A percentile compares a stretch with the other conserved stretches of the same genome.
phyloP scores from a whole-genome alignment of 768 basidiomycete species.

The Dentipellis fragilis region DNA sequence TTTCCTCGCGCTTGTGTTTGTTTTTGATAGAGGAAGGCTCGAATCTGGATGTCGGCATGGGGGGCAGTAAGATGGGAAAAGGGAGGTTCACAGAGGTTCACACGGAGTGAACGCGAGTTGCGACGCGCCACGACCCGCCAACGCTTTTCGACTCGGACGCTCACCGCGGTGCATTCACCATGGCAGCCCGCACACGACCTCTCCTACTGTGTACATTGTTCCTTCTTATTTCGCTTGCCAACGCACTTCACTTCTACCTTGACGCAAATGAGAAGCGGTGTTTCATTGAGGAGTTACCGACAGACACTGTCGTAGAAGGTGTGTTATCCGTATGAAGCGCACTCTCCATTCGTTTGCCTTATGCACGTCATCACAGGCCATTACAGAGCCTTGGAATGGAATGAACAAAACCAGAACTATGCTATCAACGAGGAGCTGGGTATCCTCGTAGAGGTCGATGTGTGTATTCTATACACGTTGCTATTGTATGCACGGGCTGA shows the following conservation, averaged over 20 bases:
- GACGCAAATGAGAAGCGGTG: conserved; percentile 90
- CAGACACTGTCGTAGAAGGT: conserved; percentile 95
- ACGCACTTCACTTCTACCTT: conserved; percentile 93
- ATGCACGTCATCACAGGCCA: conserved; percentile 48
- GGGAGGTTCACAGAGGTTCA: neutral
- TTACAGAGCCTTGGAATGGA: conserved; percentile 90
- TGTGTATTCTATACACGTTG: conserved; percentile 27
- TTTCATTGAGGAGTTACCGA: conserved; percentile 93
- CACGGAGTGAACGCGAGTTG: neutral
- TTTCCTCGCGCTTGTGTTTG: conserved; percentile 78
- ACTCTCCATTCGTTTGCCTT: neutral
- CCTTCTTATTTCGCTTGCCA: conserved; percentile 33
- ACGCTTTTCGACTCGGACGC: neutral
- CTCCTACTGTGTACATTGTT: conserved; percentile 29
- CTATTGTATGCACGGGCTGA: neutral
- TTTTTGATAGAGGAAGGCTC: conserved; percentile 71
- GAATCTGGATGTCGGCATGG: conserved; percentile 49
- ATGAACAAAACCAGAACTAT: conserved; percentile 61
- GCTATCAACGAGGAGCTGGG: conserved; percentile 67
- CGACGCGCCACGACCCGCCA: neutral
- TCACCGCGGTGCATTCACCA: neutral
- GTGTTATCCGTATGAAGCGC: conserved; percentile 13
- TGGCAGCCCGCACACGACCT: conserved; percentile 3
- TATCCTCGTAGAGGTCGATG: conserved; percentile 85
- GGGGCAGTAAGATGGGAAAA: neutral